A percentile compares a stretch with the other conserved stretches of the same genome.
Evolutionary conservation across 2,329 filamentous ascomycete genomes (phyloP).

Genomic region (Fusarium sublunatum): DNA sequence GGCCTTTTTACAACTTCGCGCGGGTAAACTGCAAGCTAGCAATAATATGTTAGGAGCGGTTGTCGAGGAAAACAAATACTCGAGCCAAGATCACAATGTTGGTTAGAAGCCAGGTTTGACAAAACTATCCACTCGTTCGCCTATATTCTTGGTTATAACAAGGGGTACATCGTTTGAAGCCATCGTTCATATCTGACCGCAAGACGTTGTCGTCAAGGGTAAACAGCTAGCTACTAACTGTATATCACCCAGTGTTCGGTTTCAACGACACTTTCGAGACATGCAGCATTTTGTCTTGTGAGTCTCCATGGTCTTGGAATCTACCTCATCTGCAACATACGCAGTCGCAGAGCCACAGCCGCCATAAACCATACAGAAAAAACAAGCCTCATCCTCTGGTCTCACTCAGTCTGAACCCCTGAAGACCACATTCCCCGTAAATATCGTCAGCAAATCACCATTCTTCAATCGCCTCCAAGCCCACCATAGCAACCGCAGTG

Average conservation of each 20-base stretch:
- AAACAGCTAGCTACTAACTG: background rate
- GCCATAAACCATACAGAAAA: slow-evolving; percentile 18
- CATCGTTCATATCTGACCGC: background rate
- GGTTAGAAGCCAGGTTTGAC: background rate
- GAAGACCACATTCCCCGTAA: slow-evolving; percentile 28
- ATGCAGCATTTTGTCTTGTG: background rate
- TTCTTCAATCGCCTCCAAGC: background rate
- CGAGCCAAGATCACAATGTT: no score
- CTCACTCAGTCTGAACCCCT: slow-evolving; percentile 23
- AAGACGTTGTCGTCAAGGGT: background rate
- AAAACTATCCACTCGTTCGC: background rate
- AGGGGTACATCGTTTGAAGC: no score
- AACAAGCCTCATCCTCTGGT: slow-evolving; percentile 27
- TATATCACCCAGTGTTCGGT: background rate
- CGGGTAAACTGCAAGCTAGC: no score
- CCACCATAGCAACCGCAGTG: slow-evolving; percentile 30
- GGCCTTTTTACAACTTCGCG: no score
- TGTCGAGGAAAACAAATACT: no score
- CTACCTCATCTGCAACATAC: background rate
- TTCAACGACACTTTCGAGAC: background rate
- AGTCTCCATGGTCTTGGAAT: background rate
- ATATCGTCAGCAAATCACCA: slow-evolving; percentile 21
- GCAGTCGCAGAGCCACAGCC: slow-evolving; percentile 15
- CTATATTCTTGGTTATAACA: background rate
- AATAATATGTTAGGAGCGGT: no score